Evolutionary conservation across 495 filamentous ascomycete species (phyloP).

Genomic region (Tetracladium setigerum): DNA sequence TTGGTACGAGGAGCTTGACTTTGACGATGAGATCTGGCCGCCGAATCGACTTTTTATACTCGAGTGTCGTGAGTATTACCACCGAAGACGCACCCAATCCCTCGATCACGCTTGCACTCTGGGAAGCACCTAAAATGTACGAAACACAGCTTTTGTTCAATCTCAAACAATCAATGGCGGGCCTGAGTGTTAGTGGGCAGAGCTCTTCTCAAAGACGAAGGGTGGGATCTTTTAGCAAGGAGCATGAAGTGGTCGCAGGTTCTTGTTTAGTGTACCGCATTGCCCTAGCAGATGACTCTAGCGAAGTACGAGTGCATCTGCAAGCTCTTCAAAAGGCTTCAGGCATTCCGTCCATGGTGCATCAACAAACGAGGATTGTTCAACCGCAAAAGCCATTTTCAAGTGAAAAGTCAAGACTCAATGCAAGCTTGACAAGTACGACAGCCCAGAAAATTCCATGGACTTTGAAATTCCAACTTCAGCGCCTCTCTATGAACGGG

Average conservation of each 20-base stretch:
- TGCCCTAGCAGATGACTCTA: neutral
- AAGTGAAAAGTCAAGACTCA: neutral
- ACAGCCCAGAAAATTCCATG: slow-evolving; percentile 7
- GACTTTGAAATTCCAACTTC: slow-evolving; percentile 35
- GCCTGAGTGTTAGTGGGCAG: too few species aligned
- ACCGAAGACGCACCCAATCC: slow-evolving; percentile 22
- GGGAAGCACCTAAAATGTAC: slow-evolving; percentile 16
- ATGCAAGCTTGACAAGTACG: neutral
- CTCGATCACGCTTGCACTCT: slow-evolving; percentile 29
- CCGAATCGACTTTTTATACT: slow-evolving; percentile 32
- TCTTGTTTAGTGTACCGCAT: slow-evolving; percentile 26
- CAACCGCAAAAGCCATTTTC: neutral
- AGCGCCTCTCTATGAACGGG: slow-evolving; percentile 44
- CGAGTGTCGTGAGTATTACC: slow-evolving; percentile 28
- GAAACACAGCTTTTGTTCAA: too few species aligned
- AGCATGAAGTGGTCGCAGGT: slow-evolving; percentile 17
- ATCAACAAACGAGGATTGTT: neutral
- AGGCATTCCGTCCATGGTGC: slow-evolving; percentile 3
- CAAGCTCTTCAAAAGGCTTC: neutral
- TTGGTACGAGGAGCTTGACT: slow-evolving; percentile 33
- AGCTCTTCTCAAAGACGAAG: too few species aligned
- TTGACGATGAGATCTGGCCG: slow-evolving; percentile 16
- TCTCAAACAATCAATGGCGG: too few species aligned
- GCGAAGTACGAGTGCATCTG: neutral
- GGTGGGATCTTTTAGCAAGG: slow-evolving; percentile 5